Evolutionary conservation across 257 asterid species (phyloP).

Genomic region (Solanum appendiculatum): DNA sequence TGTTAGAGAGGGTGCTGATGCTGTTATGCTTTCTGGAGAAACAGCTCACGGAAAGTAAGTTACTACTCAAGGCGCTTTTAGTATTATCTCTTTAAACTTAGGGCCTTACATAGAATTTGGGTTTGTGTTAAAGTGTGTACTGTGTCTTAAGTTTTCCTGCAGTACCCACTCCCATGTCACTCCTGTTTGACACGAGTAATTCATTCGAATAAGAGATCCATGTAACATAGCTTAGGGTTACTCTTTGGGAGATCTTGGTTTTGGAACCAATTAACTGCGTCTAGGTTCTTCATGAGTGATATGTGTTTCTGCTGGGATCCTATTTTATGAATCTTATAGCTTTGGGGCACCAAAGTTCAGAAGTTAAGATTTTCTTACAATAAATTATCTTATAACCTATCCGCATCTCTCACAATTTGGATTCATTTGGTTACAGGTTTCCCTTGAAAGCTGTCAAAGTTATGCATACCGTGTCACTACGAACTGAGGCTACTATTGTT

Average conservation of each 20-base stretch:
- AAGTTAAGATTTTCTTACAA: not conserved
- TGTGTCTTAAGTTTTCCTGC: not conserved
- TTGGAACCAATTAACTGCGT: not conserved
- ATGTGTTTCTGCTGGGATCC: not conserved
- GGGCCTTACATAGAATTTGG: not conserved
- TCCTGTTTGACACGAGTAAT: not conserved
- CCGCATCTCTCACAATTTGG: not conserved
- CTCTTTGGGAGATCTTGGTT: not conserved
- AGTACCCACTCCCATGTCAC: not conserved
- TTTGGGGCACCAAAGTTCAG: not conserved
- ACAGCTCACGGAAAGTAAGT: slow-evolving; percentile 98
- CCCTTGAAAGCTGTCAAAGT: slow-evolving; percentile 94
- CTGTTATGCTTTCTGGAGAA: slow-evolving; percentile 99
- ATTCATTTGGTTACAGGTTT: slow-evolving; percentile 16
- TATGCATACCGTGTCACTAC: slow-evolving; percentile 89
- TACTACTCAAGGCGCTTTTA: not conserved
- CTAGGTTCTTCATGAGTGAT: not conserved
- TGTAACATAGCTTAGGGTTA: not conserved
- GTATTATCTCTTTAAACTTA: not conserved
- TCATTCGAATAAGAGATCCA: not conserved
- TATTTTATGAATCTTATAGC: not conserved
- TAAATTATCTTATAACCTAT: not conserved
- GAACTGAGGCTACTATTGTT: slow-evolving; percentile 80
- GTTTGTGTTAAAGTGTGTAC: not conserved
- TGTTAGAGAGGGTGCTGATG: slow-evolving; percentile 94